Evolutionary conservation across 2,329 filamentous ascomycete genomes (phyloP), one percentile per base, ranked within the genome.

Genomic region (Penicillium hordei): DNA sequence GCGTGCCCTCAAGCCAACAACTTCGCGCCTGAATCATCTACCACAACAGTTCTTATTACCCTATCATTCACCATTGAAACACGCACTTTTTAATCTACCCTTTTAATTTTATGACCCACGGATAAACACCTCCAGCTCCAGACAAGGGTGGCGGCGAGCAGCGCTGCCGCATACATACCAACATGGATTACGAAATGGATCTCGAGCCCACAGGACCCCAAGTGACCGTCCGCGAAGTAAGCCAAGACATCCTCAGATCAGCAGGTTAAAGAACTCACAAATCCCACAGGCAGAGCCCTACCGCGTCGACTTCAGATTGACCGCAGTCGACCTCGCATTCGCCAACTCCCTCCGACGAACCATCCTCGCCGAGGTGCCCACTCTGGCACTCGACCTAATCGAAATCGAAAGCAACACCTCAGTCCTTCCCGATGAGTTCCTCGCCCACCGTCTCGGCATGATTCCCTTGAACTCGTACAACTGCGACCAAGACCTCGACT

Each of bases 371-470:
- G 93, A 99, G 78, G 90, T 99, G 59, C 93, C 93, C 12, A 97
- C 91, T 25, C 87, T 97, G 68, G 93, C 94, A 62, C 93, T 97
- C 75, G 93, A 99, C 71, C 85, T 96, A 15, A 93, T 97, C 62
- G 91, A 97, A 75, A 88, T 99, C 64, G 88, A 95, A 71, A 85
- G 84, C 70, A 99, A 99, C 81, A 96, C 89, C 57, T 95, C 93
- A n/a, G 93, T 97, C 5, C 86, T 97, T 15, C 90, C 93, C 60
- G 93, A 99, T 76, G 93, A 99, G 77, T 96, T 97, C 76, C 88
- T 99, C 65, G 89, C 91, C 48, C 93, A 97, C 76, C 89, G 93
- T 45, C 84, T 99, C 15, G 93, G 94, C 33, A 86, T 97, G 46
- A 87, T 97, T 57, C 94, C 94, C 0, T 85, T 99, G 48, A 88